Evolutionary conservation across 148 eudicot genomes (phyloP), one percentile per base, ranked within the genome.

Genomic region (Euryodendron excelsum): DNA sequence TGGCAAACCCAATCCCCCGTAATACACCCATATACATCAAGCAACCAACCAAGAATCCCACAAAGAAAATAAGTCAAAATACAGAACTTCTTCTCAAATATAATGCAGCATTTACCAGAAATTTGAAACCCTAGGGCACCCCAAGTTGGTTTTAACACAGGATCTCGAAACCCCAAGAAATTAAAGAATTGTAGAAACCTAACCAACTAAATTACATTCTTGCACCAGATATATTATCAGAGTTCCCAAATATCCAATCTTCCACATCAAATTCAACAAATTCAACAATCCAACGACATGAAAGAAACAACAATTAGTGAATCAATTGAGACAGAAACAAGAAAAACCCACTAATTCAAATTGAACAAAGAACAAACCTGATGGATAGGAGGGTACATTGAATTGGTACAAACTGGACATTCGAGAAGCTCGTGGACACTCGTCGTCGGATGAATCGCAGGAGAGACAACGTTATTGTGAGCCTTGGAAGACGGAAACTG

Each of bases 381-480:
- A 69, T 94, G 98, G 77, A 94, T 92, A 11, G 98, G 98, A 81
- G 98, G 98, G 87, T 92, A 91, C 98, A 94, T 92, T 70, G 97
- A 94, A 84, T 91, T 91, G 69, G 94, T 90, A 82, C 98, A 94
- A 85, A 94, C 97, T 77, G 98, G 97, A 77, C 98, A 94, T 86
- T 94, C 94, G 72, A 94, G 96, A 78, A 94, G 96, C 88, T 94
- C 94, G 78, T 94, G 98, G 70, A 94, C 95, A 85, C 94, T 91
- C 4, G 97, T 90, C 3, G 92, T 77, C 2, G 92, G 93, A 63
- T 82, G 92, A 77, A 81, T 75, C 2, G 75, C 37, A 8, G 78
- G 39, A 72, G 75, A 78, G 48, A 75, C 77, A 33, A 78, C 83
- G 55, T 82, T 82, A 34, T 60, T 75, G 15, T 80, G 85, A 56